phyloP scores from a whole-genome alignment of 192 early-diverging fungal species.

The Jimgerdemannia lactiflua region DNA sequence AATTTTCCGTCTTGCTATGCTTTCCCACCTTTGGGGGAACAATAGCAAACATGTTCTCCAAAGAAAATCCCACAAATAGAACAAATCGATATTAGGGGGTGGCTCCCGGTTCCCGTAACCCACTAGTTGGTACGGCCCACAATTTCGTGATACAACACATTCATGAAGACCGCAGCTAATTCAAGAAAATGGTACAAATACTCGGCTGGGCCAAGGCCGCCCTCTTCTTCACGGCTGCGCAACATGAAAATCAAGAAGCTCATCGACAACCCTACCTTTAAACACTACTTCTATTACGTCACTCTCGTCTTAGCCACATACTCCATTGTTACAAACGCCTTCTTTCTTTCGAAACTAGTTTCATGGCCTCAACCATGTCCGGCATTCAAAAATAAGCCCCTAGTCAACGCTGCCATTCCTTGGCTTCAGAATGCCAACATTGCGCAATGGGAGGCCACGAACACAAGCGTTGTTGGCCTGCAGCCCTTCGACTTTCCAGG shows the following conservation, averaged over 20 bases:
- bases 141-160: too few species aligned
- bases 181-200: too few species aligned
- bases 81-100: too few species aligned
- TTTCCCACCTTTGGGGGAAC: too few species aligned
- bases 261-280: background rate
- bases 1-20: too few species aligned
- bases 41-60: too few species aligned
- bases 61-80: too few species aligned
- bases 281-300: background rate
- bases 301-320: background rate
- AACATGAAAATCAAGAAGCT: background rate
- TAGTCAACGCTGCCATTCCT: background rate
- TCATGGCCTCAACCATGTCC: background rate
- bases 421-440: conserved; percentile 3
- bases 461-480: background rate
- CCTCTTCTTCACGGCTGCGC: background rate
- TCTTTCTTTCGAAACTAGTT: background rate
- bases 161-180: too few species aligned
- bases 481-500: background rate
- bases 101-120: too few species aligned
- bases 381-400: background rate
- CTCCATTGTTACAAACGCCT: background rate
- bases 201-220: too few species aligned
- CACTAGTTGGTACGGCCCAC: too few species aligned
- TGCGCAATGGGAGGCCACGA: background rate